Evolutionary conservation across 768 basidiomycete genomes (phyloP).

Genomic region (Suillus variegatus): DNA sequence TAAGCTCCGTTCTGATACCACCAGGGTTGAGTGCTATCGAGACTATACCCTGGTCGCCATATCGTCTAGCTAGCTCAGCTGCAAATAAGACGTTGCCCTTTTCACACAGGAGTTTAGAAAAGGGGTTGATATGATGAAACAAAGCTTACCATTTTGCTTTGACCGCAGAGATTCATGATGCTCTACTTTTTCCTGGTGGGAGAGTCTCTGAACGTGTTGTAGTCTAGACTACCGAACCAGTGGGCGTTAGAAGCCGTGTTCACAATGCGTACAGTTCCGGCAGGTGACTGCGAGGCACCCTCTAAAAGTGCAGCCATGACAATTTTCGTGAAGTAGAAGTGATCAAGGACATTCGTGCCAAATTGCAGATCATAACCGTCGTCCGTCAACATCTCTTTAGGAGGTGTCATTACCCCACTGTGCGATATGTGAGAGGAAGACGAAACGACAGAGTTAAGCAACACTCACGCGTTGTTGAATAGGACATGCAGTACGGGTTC

Average conservation of each 20-base stretch:
- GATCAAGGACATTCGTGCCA: slow-evolving; percentile 22
- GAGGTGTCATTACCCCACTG: slow-evolving; percentile 33
- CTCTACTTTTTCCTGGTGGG: slow-evolving; percentile 18
- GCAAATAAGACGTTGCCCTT: slow-evolving; percentile 49
- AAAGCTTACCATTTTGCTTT: slow-evolving; percentile 34
- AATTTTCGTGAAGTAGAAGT: slow-evolving; percentile 17
- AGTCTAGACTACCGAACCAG: slow-evolving; percentile 21
- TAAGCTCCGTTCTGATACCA: slow-evolving; percentile 25
- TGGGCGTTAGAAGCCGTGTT: slow-evolving; percentile 33
- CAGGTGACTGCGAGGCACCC: slow-evolving; percentile 31
- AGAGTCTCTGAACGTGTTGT: slow-evolving; percentile 30
- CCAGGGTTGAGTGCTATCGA: slow-evolving; percentile 48
- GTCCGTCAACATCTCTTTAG: slow-evolving; percentile 26
- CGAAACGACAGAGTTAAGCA: slow-evolving; percentile 6
- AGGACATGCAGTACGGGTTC: slow-evolving; percentile 29
- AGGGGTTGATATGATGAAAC: background rate
- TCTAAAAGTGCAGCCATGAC: slow-evolving; percentile 35
- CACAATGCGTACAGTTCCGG: slow-evolving; percentile 37
- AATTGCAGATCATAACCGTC: slow-evolving; percentile 29
- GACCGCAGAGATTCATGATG: slow-evolving; percentile 17
- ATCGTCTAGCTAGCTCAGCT: slow-evolving; percentile 43
- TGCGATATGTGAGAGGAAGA: background rate
- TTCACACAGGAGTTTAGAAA: background rate
- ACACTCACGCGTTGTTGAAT: slow-evolving; percentile 33
- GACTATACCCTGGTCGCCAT: slow-evolving; percentile 45